A percentile compares a stretch with the other conserved stretches of the same genome.
These are phyloP conservation scores for Phytophthora idaei DNA, from an alignment of 352 stramenopile genomes.

Conservation along the genomic window DNA sequence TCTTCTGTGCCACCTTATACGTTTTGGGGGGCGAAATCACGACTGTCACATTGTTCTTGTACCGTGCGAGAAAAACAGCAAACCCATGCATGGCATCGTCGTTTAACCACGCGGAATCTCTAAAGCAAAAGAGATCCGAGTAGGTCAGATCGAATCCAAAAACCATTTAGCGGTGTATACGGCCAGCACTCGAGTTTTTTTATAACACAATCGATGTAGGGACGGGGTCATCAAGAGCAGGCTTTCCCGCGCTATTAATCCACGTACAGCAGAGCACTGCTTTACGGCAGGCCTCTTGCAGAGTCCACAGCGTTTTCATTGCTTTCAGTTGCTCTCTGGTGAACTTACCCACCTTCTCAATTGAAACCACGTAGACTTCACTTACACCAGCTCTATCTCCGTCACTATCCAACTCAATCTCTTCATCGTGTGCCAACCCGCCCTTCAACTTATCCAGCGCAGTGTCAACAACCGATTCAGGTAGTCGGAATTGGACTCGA, in stretches of 20 bases:
- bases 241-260: neutral
- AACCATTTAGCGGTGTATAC: neutral
- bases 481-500: neutral
- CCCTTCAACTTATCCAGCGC: neutral
- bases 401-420: slow-evolving; percentile 10
- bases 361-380: neutral
- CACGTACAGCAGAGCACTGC: neutral
- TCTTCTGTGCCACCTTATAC: no score
- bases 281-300: neutral
- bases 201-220: neutral
- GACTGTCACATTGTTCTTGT: no score
- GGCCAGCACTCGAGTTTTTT: slow-evolving; percentile 14
- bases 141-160: slow-evolving; percentile 7
- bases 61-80: no score
- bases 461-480: neutral
- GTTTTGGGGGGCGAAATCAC: no score
- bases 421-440: neutral
- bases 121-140: neutral
- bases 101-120: no score
- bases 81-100: no score
- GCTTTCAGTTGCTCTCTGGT: neutral
- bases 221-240: neutral
- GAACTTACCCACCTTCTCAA: neutral
- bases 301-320: neutral
- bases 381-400: neutral